Evolutionary conservation across 1,284 basidiomycete genomes (phyloP).

Genomic region (Malassezia psittaci): DNA sequence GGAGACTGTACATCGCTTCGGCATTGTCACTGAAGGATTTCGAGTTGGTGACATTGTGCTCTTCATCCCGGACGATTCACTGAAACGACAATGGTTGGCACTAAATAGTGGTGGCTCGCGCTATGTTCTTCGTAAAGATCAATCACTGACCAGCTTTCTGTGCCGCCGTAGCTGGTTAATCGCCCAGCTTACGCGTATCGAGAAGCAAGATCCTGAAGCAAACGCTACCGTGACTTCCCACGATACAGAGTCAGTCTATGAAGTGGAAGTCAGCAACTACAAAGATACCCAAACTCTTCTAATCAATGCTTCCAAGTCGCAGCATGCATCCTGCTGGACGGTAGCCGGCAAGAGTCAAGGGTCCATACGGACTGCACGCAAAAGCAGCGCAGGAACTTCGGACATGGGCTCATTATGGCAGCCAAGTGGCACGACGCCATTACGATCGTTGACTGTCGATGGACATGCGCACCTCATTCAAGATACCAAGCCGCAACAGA

Average conservation of each 20-base stretch:
- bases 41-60: slow-evolving; percentile 64
- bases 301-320: neutral
- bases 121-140: slow-evolving; percentile 79
- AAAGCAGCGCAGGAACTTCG: neutral
- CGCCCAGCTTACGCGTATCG: slow-evolving; percentile 75
- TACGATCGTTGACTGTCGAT: neutral
- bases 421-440: neutral
- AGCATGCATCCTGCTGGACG: neutral
- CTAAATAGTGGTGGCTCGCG: slow-evolving; percentile 72
- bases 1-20: too few species aligned
- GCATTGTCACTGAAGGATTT: too few species aligned
- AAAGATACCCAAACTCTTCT: neutral
- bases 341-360: too few species aligned
- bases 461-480: neutral
- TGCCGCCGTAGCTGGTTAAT: slow-evolving; percentile 70
- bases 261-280: slow-evolving; percentile 70
- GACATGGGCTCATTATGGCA: neutral
- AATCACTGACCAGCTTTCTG: slow-evolving; percentile 61
- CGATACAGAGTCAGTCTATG: too few species aligned
- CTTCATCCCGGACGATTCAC: slow-evolving; percentile 88
- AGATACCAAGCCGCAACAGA: too few species aligned
- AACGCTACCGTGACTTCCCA: too few species aligned
- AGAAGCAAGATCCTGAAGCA: slow-evolving; percentile 48
- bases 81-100: slow-evolving; percentile 48
- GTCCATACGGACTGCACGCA: neutral